Conservation (phyloP, 345 rosid genomes). For the Turritis glabra region DNA sequence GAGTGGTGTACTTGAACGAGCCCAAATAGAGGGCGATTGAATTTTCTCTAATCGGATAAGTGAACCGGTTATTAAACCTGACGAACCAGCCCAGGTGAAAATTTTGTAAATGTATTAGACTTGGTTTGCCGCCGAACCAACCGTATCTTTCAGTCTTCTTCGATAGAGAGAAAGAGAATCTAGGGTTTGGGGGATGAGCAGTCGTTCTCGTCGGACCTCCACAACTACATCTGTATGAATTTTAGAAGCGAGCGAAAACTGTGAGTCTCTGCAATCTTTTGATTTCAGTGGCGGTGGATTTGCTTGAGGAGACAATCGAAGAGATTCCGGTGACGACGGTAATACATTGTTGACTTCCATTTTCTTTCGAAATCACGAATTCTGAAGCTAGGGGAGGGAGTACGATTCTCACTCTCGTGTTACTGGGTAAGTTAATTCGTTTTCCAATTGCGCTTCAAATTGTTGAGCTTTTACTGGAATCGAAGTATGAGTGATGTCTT, state of each 20-base stretch:
- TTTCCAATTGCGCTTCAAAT: neutral
- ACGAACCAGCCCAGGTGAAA: neutral
- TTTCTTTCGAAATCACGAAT: neutral
- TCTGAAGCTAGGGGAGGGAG: neutral
- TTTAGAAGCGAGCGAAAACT: neutral
- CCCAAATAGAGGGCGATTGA: neutral
- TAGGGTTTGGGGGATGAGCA: constrained; percentile 1
- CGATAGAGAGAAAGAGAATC: neutral
- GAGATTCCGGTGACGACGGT: neutral
- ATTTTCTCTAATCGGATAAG: neutral
- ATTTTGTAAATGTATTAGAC: neutral
- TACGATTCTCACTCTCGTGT: neutral
- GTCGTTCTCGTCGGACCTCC: neutral
- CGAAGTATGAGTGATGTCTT: neutral
- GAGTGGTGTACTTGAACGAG: neutral
- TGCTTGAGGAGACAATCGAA: neutral
- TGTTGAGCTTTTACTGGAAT: neutral
- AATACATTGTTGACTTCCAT: neutral
- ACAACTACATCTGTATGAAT: neutral
- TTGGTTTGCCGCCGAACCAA: neutral
- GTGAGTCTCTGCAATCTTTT: neutral
- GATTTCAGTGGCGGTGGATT: neutral
- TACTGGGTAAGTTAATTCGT: neutral
- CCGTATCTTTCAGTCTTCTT: neutral
- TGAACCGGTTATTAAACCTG: neutral